These are phyloP conservation scores for Naganishia sp. DNA, from an alignment of 1,284 basidiomycete genomes.

Conservation along the genomic window DNA sequence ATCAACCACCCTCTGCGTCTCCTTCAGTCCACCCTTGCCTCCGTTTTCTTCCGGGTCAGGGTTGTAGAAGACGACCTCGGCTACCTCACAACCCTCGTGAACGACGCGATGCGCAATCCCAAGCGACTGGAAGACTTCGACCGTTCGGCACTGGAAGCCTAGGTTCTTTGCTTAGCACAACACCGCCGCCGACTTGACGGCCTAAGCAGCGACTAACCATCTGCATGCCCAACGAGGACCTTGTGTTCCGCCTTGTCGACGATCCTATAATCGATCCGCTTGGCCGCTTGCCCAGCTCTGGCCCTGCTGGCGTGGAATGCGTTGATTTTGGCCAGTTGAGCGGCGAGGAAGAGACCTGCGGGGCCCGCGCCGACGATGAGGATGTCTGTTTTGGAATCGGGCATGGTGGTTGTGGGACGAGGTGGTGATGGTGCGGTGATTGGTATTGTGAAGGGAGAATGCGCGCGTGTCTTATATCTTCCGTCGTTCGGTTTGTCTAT, in stretches of 20 bases:
- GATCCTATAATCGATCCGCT: conserved; percentile 37
- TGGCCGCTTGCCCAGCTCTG: background rate
- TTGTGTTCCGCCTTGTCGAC: conserved; percentile 42
- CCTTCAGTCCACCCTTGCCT: conserved; percentile 35
- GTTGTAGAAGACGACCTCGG: conserved; percentile 44
- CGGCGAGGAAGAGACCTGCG: conserved; percentile 29
- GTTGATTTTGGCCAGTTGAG: conserved; percentile 28
- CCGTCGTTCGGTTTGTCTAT: too few species aligned
- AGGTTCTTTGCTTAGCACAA: background rate
- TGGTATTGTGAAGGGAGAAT: too few species aligned
- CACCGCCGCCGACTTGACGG: background rate
- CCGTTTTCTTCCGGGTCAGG: conserved; percentile 31
- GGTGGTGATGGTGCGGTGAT: too few species aligned
- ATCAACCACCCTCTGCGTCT: conserved; percentile 42
- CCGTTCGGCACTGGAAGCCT: conserved; percentile 41
- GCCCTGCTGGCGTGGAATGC: conserved; percentile 18
- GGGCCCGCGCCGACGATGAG: conserved; percentile 31
- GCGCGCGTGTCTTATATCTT: too few species aligned
- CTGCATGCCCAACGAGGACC: conserved; percentile 40
- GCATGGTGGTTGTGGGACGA: background rate
- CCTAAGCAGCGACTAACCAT: conserved; percentile 30
- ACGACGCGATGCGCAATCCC: conserved; percentile 39
- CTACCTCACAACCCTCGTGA: conserved; percentile 40
- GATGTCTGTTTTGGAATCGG: conserved; percentile 17
- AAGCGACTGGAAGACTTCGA: conserved; percentile 44